phyloP scores from a whole-genome alignment of 75 land plant species.

The Selaginella tamariscina region DNA sequence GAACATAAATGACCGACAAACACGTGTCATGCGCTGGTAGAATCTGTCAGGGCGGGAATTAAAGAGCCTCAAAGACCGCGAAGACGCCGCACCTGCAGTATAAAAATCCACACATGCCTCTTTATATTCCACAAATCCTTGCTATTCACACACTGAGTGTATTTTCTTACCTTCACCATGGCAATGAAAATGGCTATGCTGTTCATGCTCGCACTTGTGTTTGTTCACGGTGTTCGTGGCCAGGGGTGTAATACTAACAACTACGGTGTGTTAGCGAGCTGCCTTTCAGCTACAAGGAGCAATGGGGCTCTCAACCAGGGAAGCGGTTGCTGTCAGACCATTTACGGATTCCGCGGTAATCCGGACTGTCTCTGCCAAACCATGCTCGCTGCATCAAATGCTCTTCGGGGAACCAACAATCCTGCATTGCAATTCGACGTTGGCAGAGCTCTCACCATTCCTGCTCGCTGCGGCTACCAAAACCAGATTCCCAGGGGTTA shows the following conservation, averaged over 20 bases:
- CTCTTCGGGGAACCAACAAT: no score
- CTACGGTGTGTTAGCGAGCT: background rate
- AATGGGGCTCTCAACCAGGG: background rate
- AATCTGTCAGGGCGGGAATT: no score
- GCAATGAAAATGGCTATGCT: no score
- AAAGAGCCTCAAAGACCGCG: no score
- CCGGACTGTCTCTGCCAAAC: slow-evolving; percentile 6
- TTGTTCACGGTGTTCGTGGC: background rate
- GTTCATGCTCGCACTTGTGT: no score
- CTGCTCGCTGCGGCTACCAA: slow-evolving; percentile 1
- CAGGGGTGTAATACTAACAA: slow-evolving; percentile 3
- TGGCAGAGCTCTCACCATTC: slow-evolving; percentile 1
- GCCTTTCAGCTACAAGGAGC: background rate
- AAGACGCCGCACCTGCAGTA: no score
- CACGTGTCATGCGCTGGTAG: no score
- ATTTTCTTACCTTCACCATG: no score
- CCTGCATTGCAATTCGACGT: background rate
- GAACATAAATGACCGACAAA: no score
- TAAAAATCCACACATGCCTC: no score
- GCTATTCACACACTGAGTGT: no score
- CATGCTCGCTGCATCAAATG: slow-evolving; percentile 11
- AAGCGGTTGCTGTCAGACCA: background rate
- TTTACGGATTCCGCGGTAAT: background rate
- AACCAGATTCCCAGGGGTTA: background rate
- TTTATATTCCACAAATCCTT: no score